These are phyloP conservation scores for Anastatica hierochuntica DNA, from an alignment of 345 rosid genomes.

Conservation along the genomic window DNA sequence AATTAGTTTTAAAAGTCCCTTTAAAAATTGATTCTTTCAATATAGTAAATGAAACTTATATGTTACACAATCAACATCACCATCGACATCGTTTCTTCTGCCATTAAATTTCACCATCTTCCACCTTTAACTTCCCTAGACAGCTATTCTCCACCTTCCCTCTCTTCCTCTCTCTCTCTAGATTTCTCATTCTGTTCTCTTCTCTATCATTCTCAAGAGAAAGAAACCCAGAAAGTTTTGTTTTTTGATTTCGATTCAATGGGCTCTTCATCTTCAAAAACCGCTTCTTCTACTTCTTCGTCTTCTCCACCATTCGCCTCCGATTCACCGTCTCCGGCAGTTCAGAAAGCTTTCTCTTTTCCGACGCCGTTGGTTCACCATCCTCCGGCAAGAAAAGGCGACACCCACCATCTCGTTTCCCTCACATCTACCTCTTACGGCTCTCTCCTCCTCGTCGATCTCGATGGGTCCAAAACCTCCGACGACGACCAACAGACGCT, in stretches of 20 bases:
- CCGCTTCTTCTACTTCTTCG: conserved; percentile 26
- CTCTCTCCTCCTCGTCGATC: conserved; percentile 51
- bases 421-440: conserved; percentile 82
- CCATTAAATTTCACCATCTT: conserved; percentile 28
- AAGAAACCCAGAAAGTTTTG: background rate
- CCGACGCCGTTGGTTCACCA: conserved; percentile 74
- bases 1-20: too few relatives aligned
- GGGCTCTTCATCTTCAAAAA: conserved; percentile 73
- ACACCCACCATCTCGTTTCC: conserved; percentile 78
- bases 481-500: conserved; percentile 22
- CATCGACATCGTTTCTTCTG: conserved; percentile 12
- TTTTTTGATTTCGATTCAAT: conserved; percentile 1
- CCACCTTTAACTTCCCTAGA: conserved; percentile 37
- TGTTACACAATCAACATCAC: conserved; percentile 25
- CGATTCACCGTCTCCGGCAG: conserved; percentile 19
- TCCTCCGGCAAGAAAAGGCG: conserved; percentile 78
- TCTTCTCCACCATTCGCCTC: conserved; percentile 7
- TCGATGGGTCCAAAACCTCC: conserved; percentile 9
- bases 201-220: conserved; percentile 4
- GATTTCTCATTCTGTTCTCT: conserved; percentile 11
- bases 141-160: conserved; percentile 42
- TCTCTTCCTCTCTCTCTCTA: conserved; percentile 11
- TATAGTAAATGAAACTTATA: too few relatives aligned
- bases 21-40: too few relatives aligned
- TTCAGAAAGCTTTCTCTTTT: conserved; percentile 48